phyloP scores from a whole-genome alignment of 2,329 filamentous ascomycete species.

The Alternaria tenuissima region DNA sequence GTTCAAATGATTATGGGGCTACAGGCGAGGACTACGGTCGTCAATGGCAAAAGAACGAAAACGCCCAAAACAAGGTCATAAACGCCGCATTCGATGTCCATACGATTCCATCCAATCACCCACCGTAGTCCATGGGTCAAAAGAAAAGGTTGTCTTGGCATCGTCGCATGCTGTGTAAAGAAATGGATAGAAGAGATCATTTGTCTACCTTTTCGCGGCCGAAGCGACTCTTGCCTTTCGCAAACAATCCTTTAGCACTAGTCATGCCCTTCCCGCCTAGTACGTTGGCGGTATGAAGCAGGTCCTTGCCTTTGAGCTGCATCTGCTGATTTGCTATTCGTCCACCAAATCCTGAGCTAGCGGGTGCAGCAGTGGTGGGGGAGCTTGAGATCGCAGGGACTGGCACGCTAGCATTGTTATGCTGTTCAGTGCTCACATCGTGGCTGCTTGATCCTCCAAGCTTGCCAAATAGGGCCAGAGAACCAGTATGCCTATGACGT shows the following conservation, averaged over 20 bases:
- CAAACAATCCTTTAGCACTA: conserved; percentile 88
- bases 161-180: conserved; percentile 17
- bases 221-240: conserved; percentile 88
- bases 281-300: conserved; percentile 82
- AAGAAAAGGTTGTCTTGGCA: conserved; percentile 15
- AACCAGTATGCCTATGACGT: conserved; percentile 48
- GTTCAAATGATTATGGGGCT: conserved; percentile 42
- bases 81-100: conserved; percentile 26
- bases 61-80: conserved; percentile 27
- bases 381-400: conserved; percentile 37
- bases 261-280: conserved; percentile 74
- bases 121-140: conserved; percentile 22
- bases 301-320: conserved; percentile 85
- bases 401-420: conserved; percentile 35
- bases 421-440: conserved; percentile 27
- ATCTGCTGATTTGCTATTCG: conserved; percentile 55
- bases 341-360: conserved; percentile 31
- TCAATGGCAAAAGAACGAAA: conserved; percentile 31
- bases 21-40: conserved; percentile 30
- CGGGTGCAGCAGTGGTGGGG: conserved; percentile 27
- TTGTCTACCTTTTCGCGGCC: conserved; percentile 84
- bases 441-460: conserved; percentile 36
- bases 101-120: conserved; percentile 20
- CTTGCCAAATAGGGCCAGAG: conserved; percentile 50
- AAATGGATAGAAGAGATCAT: conserved; percentile 61